Evolutionary conservation across 352 stramenopile genomes (phyloP), one percentile per base, ranked within the genome.

Genomic region (Globisporangium echinulatum): DNA sequence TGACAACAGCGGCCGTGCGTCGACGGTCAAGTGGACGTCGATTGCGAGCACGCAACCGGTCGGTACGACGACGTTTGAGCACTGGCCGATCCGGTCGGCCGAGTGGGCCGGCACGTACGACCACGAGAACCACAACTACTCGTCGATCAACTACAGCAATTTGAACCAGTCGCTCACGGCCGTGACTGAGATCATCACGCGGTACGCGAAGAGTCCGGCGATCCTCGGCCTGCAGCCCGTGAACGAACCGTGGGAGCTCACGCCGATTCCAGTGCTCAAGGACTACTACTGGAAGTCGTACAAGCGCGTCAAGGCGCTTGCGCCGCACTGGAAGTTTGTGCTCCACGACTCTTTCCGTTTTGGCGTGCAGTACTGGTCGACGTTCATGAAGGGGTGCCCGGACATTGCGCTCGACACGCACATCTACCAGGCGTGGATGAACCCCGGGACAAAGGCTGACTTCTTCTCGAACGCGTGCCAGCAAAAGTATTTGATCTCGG

Each of bases 201-300:
- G 79, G 19, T 98, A 98, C 71, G 71, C 74, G 36, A 77, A 74
- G 50, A 78, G 98, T 70, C 85, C 85, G 9, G 86, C 87, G 8
- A 87, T 98, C 9, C 74, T 97, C 25, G 94, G 92, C 11, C 50
- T 98, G 17, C 86, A 98, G 66, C 92, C 93, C 7, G 90, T 98
- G 47, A 98, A 98, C 68, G 95, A 98, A 62, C 95, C 95, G 15
- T 98, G 93, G 94, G 87, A 98, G 71, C 84, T 97, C 57, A 98
- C 93, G 47, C 93, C 93, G 1, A 89, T 98, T 49, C 58, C 96
- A 9, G 71, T 90, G 33, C 72, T 98, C 51, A 97, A 98, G 68
- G 72, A 94, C 17, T 98, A 97, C 71, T 98, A 98, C 77, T 98
- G 92, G 93, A 94, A 98, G 69, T 90, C 86, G 48, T 98, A 98